phyloP scores from a whole-genome alignment of 495 filamentous ascomycete species.

The Aspergillus indologenus region DNA sequence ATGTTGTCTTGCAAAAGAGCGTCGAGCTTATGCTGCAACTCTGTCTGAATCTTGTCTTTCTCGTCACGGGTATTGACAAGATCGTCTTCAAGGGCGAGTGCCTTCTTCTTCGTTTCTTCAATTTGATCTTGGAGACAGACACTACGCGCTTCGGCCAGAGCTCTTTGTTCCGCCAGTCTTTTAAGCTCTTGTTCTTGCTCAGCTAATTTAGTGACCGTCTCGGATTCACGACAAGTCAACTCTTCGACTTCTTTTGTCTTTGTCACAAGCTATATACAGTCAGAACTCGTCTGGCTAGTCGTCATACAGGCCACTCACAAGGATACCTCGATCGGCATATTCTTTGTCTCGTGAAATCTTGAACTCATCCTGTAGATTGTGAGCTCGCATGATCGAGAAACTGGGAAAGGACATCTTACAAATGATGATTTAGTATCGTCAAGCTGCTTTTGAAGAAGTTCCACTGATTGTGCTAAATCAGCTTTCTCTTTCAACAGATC shows the following conservation, averaged over 20 bases:
- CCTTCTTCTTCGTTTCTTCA: constrained; percentile 23
- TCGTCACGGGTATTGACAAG: constrained; percentile 10
- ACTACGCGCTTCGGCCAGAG: constrained; percentile 17
- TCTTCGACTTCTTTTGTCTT: constrained; percentile 22
- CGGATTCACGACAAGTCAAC: constrained; percentile 16
- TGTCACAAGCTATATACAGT: constrained; percentile 22
- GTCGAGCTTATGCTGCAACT: constrained; percentile 13
- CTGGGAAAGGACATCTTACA: constrained; percentile 18
- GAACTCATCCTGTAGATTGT: constrained; percentile 21
- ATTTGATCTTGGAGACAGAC: constrained; percentile 21
- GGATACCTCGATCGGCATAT: constrained; percentile 3
- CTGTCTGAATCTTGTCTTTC: not conserved
- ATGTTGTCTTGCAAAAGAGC: constrained; percentile 7
- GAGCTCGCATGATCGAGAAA: constrained; percentile 7
- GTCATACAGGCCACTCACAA: not conserved
- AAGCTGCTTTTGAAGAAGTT: constrained; percentile 20
- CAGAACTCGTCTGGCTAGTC: constrained; percentile 7
- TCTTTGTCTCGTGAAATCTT: constrained; percentile 14
- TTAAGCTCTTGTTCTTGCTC: constrained; percentile 22
- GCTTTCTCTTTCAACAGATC: constrained; percentile 22
- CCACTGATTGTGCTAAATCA: constrained; percentile 16
- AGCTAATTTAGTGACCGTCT: constrained; percentile 16
- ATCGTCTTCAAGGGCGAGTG: constrained; percentile 19
- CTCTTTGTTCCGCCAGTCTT: constrained; percentile 22
- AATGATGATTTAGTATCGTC: constrained; percentile 19